These are phyloP conservation scores for Talaromyces sp. DNA, from an alignment of 2,329 filamentous ascomycete genomes.

Conservation along the genomic window DNA sequence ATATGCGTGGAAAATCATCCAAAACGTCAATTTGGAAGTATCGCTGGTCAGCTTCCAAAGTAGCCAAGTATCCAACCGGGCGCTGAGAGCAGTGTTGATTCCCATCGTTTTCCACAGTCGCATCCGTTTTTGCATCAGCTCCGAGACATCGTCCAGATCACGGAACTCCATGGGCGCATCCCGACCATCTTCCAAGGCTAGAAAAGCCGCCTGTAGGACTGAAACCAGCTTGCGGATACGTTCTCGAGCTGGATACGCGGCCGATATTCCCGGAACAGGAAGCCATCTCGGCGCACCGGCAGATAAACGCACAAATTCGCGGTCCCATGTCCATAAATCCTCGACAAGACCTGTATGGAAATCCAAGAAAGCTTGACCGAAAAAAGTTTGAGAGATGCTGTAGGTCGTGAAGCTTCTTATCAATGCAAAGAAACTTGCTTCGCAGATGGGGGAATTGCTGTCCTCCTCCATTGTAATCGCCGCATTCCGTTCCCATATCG, in stretches of 20 bases:
- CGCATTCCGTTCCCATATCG: constrained; percentile 55
- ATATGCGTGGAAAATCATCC: constrained; percentile 45
- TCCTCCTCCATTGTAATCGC: constrained; percentile 38
- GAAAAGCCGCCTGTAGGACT: constrained; percentile 39
- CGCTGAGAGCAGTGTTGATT: constrained; percentile 24
- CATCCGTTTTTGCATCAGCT: constrained; percentile 38
- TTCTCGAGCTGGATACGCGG: constrained; percentile 43
- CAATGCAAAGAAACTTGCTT: constrained; percentile 48
- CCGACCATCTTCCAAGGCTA: constrained; percentile 35
- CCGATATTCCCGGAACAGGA: constrained; percentile 46
- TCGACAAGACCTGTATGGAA: constrained; percentile 48
- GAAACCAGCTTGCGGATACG: constrained; percentile 36
- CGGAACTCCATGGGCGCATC: constrained; percentile 39
- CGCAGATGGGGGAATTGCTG: constrained; percentile 38
- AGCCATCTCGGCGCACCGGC: constrained; percentile 52
- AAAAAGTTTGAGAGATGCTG: constrained; percentile 40
- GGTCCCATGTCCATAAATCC: constrained; percentile 52
- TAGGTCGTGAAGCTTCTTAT: constrained; percentile 54
- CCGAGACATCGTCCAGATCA: constrained; percentile 45
- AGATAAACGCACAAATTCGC: constrained; percentile 48
- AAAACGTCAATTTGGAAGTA: constrained; percentile 47
- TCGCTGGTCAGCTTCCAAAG: constrained; percentile 53
- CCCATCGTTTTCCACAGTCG: constrained; percentile 34
- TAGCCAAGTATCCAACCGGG: constrained; percentile 41
- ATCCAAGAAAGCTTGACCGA: constrained; percentile 47